Conservation (phyloP, 371 early-diverging fungal species). For the Sporodiniella umbellata region DNA sequence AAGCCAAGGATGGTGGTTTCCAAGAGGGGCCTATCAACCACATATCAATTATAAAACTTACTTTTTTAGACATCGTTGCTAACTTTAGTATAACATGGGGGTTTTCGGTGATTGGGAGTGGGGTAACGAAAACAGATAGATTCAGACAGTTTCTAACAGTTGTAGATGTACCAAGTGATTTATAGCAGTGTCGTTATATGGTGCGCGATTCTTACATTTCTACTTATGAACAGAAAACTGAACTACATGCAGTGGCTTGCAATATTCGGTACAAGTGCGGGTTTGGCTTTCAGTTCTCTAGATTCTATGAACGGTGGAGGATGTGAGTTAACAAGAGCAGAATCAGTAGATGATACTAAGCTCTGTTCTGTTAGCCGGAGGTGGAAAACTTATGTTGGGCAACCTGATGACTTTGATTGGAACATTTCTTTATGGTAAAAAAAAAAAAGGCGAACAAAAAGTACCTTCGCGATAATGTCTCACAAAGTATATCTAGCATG, state of each 20-base stretch:
- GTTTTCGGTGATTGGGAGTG: conserved; percentile 72
- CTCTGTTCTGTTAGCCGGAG: too few relatives aligned
- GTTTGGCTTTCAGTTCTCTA: conserved; percentile 64
- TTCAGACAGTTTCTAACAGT: not conserved
- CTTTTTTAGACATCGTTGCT: conserved; percentile 64
- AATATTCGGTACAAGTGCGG: conserved; percentile 64
- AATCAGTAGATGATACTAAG: too few relatives aligned
- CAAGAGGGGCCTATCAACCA: conserved; percentile 17
- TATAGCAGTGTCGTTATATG: conserved; percentile 76
- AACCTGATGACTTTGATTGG: conserved; percentile 53
- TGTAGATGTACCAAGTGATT: conserved; percentile 73
- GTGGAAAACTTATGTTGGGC: conserved; percentile 30
- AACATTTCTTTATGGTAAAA: conserved; percentile 57
- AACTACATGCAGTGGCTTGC: conserved; percentile 60
- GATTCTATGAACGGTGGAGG: conserved; percentile 27
- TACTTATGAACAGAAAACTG: conserved; percentile 58
- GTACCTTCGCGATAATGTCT: too few relatives aligned
- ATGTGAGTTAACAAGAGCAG: conserved; percentile 7
- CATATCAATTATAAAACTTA: conserved; percentile 49
- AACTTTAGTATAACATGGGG: conserved; percentile 71
- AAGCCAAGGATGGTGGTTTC: not conserved
- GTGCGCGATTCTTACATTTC: conserved; percentile 66
- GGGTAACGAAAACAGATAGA: conserved; percentile 42
- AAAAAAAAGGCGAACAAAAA: not conserved
- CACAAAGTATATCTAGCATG: conserved; percentile 39